Conservation (phyloP, 768 basidiomycete species). For the Termitomyces sp. region DNA sequence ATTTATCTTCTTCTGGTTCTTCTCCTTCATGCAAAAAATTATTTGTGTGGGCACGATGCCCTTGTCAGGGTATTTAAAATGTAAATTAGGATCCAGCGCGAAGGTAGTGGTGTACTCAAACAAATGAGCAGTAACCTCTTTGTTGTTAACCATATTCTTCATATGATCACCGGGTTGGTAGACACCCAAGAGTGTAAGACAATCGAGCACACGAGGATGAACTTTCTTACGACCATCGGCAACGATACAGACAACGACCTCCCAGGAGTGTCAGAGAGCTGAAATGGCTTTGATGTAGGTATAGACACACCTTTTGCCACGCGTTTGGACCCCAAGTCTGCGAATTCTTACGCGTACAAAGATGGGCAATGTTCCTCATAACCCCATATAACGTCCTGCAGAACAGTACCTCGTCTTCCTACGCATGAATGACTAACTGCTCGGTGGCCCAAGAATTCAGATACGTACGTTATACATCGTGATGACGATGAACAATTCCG, state of each 20-base stretch:
- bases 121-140: constrained; percentile 54
- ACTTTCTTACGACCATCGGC: constrained; percentile 83
- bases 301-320: constrained; percentile 81
- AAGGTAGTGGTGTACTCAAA: constrained; percentile 90
- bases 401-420: constrained; percentile 90
- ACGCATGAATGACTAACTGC: constrained; percentile 4
- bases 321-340: constrained; percentile 95
- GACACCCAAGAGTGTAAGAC: constrained; percentile 88
- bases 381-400: constrained; percentile 93
- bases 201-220: constrained; percentile 83
- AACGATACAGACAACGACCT: constrained; percentile 92
- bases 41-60: constrained; percentile 95
- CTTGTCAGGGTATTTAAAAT: constrained; percentile 87
- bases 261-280: background rate
- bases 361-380: constrained; percentile 81
- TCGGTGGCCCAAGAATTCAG: background rate
- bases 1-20: constrained; percentile 96
- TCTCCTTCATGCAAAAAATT: constrained; percentile 88
- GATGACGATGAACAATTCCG: constrained; percentile 91
- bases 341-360: constrained; percentile 82
- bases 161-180: constrained; percentile 61
- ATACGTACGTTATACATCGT: constrained; percentile 91
- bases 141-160: constrained; percentile 65
- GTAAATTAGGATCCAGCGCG: constrained; percentile 71
- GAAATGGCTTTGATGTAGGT: background rate